Conservation (phyloP, 1,284 basidiomycete species). For the Tylopilus orsonianus region DNA sequence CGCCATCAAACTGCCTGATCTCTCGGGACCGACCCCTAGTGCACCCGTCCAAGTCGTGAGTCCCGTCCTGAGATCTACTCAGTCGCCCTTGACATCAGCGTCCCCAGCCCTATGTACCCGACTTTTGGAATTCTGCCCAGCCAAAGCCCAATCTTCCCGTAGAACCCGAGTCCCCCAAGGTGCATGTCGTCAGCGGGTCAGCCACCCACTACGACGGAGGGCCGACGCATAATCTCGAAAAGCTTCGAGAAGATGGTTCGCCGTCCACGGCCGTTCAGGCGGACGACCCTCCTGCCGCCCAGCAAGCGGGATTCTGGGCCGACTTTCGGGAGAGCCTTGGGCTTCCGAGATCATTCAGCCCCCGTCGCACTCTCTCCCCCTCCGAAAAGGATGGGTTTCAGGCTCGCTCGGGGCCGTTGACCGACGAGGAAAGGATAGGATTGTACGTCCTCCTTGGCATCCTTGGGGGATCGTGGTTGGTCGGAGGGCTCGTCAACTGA, state of each 20-base stretch:
- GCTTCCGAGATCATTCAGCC: constrained; percentile 35
- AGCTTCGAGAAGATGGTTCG: constrained; percentile 13
- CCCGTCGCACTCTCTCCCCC: constrained; percentile 15
- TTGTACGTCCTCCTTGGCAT: constrained; percentile 54
- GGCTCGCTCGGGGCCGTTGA: constrained; percentile 41
- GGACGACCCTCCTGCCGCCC: constrained; percentile 12
- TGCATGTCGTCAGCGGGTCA: constrained; percentile 70
- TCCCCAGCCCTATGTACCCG: constrained; percentile 67
- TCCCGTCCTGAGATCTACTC: constrained; percentile 11
- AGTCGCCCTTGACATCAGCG: constrained; percentile 2
- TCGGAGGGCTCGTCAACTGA: constrained; percentile 43
- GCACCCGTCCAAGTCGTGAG: constrained; percentile 60
- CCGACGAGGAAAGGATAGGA: constrained; percentile 52
- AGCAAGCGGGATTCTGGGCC: constrained; percentile 26
- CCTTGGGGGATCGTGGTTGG: constrained; percentile 50
- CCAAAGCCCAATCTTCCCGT: constrained; percentile 33
- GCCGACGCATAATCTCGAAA: constrained; percentile 60
- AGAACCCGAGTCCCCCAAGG: constrained; percentile 50
- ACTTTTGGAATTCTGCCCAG: constrained; percentile 66
- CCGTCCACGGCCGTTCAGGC: constrained; percentile 5
- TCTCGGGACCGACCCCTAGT: constrained; percentile 44
- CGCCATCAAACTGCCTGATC: constrained; percentile 57
- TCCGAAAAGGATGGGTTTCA: constrained; percentile 10
- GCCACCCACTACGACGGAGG: constrained; percentile 64
- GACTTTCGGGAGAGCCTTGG: constrained; percentile 41